A percentile compares a stretch with the other conserved stretches of the same genome.
Evolutionary conservation across 2,329 filamentous ascomycete species (phyloP).

Genomic region (Cadophora malorum): DNA sequence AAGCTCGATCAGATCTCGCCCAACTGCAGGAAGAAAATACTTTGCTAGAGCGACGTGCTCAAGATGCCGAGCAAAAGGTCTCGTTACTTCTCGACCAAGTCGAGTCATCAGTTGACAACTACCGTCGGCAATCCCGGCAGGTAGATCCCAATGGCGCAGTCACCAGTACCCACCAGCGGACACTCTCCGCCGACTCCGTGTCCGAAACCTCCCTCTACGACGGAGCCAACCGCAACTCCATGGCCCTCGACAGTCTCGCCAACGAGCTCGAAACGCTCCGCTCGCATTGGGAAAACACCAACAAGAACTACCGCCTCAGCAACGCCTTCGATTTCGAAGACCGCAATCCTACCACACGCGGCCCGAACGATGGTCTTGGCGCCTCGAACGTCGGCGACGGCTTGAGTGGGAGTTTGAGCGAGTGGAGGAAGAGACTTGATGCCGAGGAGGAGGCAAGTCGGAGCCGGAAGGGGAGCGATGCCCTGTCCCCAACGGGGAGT

Average conservation of each 20-base stretch:
- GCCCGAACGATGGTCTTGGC: constrained; percentile 48
- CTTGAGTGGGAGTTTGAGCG: constrained; percentile 75
- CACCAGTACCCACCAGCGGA: constrained; percentile 45
- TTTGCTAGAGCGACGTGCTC: constrained; percentile 80
- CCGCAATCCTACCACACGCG: constrained; percentile 46
- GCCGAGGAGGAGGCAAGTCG: constrained; percentile 45
- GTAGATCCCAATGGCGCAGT: constrained; percentile 56
- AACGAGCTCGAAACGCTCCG: constrained; percentile 90
- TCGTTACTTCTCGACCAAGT: constrained; percentile 93
- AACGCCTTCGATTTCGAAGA: constrained; percentile 80
- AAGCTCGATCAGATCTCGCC: constrained; percentile 73
- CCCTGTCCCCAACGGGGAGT: constrained; percentile 23
- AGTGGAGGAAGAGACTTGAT: constrained; percentile 82
- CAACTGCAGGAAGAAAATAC: constrained; percentile 83
- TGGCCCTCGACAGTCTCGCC: constrained; percentile 88
- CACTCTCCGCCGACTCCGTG: constrained; percentile 59
- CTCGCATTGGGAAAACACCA: constrained; percentile 93
- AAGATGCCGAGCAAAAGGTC: constrained; percentile 92
- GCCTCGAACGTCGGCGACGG: constrained; percentile 55
- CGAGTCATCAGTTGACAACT: constrained; percentile 91
- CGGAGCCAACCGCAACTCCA: constrained; percentile 61
- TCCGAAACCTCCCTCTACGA: constrained; percentile 63
- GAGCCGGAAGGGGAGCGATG: constrained; percentile 36
- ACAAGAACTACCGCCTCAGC: constrained; percentile 91
- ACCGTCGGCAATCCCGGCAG: constrained; percentile 77